phyloP scores from a whole-genome alignment of 768 basidiomycete genomes.

The Rhodotorula kratochvilovae region DNA sequence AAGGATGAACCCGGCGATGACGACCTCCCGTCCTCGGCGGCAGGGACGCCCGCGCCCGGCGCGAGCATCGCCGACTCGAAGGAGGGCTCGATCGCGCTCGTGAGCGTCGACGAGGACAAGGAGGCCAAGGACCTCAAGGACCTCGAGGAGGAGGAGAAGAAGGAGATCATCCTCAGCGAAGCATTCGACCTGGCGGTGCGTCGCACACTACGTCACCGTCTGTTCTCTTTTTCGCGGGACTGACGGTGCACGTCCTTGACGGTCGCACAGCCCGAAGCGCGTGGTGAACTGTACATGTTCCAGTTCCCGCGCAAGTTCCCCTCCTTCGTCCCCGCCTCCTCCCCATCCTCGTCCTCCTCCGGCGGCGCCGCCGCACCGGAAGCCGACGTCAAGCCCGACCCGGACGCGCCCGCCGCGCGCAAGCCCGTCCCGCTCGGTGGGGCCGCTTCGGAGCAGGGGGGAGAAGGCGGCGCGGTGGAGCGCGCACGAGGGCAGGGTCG shows the following conservation, averaged over 20 bases:
- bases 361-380: not conserved
- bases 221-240: not conserved
- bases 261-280: conserved; percentile 16
- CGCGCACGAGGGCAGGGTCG: conserved; percentile 37
- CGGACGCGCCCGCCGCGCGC: conserved; percentile 7
- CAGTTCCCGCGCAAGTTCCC: conserved; percentile 45
- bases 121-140: conserved; percentile 35
- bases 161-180: conserved; percentile 34
- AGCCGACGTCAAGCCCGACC: conserved; percentile 34
- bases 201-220: not conserved
- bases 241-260: not conserved
- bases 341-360: not conserved
- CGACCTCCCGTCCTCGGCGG: not conserved
- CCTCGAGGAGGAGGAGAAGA: conserved; percentile 35
- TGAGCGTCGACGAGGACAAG: conserved; percentile 29
- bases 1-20: conserved; percentile 35
- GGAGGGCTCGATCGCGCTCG: conserved; percentile 20
- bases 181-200: conserved; percentile 35
- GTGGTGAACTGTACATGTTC: conserved; percentile 43
- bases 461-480: conserved; percentile 37
- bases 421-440: conserved; percentile 23
- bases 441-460: conserved; percentile 18
- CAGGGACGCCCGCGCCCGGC: not conserved
- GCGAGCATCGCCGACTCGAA: conserved; percentile 22
- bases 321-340: conserved; percentile 9